These are phyloP conservation scores for Exophiala xenobiotica DNA, from an alignment of 2,329 filamentous ascomycete species.

Conservation along the genomic window DNA sequence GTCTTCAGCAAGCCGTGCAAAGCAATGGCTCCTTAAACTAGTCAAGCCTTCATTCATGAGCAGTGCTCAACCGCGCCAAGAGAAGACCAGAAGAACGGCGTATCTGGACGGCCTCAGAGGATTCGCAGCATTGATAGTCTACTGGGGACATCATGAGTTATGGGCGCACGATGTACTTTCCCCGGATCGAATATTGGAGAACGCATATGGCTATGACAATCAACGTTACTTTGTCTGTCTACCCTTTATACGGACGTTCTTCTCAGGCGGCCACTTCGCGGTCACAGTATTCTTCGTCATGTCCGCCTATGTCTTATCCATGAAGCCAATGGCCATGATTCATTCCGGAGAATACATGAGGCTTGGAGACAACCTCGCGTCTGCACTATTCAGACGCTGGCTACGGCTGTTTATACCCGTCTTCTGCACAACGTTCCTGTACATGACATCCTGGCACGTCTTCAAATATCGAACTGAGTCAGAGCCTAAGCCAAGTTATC, in stretches of 20 bases:
- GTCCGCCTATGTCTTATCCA: conserved; percentile 54
- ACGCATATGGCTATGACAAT: conserved; percentile 53
- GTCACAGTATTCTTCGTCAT: conserved; percentile 56
- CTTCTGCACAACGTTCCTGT: conserved; percentile 55
- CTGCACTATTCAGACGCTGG: conserved; percentile 53
- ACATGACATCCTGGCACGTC: conserved; percentile 54
- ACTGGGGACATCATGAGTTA: conserved; percentile 60
- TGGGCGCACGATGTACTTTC: conserved; percentile 53
- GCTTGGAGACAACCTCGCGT: conserved; percentile 47
- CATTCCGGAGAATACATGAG: conserved; percentile 42
- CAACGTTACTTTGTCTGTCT: conserved; percentile 53
- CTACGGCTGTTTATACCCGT: conserved; percentile 53
- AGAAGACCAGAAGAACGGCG: conserved; percentile 45
- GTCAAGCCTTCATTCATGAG: conserved; percentile 25
- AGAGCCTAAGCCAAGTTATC: conserved; percentile 42
- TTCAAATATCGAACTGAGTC: conserved; percentile 50
- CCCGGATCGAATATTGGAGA: conserved; percentile 49
- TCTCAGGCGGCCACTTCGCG: conserved; percentile 62
- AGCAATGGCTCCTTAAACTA: conserved; percentile 26
- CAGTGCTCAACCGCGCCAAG: neutral
- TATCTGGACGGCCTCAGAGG: conserved; percentile 66
- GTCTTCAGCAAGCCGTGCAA: conserved; percentile 7
- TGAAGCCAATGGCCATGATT: conserved; percentile 46
- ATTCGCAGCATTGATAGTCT: conserved; percentile 66
- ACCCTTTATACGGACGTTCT: conserved; percentile 59